Percentiles rank a stretch among this genome's conserved stretches.
Conservation (phyloP, 2,329 filamentous ascomycete genomes). For the Coleophoma crateriformis region DNA sequence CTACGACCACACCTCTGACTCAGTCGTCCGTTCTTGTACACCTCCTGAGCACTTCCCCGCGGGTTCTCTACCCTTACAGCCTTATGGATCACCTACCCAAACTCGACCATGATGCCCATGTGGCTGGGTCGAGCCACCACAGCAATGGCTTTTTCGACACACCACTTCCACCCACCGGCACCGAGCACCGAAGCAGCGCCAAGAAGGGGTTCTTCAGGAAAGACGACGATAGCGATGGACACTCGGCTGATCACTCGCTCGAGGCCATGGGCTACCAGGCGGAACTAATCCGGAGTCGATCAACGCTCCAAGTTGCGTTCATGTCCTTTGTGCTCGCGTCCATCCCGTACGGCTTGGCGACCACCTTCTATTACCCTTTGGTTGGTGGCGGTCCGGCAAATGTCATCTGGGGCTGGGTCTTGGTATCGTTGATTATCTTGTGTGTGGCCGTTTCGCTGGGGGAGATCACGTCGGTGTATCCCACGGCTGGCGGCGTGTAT, state of each 20-base stretch:
- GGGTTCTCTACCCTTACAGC: no score
- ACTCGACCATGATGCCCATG: no score
- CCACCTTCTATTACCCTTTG: constrained; percentile 63
- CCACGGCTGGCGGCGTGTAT: constrained; percentile 69
- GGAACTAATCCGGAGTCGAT: constrained; percentile 58
- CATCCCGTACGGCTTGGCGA: constrained; percentile 68
- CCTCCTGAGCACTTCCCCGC: no score
- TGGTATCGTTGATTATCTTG: constrained; percentile 63
- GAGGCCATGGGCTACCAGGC: constrained; percentile 61
- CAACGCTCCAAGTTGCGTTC: constrained; percentile 65
- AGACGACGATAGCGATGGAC: neutral
- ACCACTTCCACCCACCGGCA: no score
- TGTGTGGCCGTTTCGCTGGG: constrained; percentile 65
- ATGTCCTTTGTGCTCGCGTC: constrained; percentile 74
- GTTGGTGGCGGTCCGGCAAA: constrained; percentile 61
- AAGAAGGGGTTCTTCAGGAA: no score
- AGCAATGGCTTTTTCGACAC: no score
- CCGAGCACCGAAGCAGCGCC: no score
- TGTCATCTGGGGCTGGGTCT: constrained; percentile 69
- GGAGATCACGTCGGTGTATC: constrained; percentile 71
- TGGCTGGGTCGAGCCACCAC: no score
- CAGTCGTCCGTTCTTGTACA: no score
- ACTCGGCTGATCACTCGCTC: constrained; percentile 55
- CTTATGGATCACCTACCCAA: no score
- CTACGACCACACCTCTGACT: no score